Conservation (phyloP, 805 yeast genomes). For the Hanseniaspora clermontiae region DNA sequence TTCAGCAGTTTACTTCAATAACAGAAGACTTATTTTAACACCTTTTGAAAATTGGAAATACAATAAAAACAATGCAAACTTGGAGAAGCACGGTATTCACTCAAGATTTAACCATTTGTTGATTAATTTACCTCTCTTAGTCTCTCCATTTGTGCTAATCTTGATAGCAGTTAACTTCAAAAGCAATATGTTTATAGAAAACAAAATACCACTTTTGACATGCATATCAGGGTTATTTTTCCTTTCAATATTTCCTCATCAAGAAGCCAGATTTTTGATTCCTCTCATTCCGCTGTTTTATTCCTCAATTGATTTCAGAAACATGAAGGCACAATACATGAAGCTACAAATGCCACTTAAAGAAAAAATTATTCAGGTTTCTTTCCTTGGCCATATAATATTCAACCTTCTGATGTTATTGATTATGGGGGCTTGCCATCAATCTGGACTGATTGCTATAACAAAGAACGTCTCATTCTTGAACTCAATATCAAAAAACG, state of each 20-base stretch:
- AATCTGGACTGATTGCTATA: constrained; percentile 76
- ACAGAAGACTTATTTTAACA: constrained; percentile 34
- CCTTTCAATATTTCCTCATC: constrained; percentile 66
- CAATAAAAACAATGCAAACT: constrained; percentile 46
- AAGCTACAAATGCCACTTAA: not conserved
- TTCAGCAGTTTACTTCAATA: constrained; percentile 32
- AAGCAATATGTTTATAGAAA: constrained; percentile 8
- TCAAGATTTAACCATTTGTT: constrained; percentile 61
- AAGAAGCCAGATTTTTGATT: constrained; percentile 75
- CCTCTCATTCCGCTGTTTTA: constrained; percentile 63
- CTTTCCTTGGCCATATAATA: not conserved
- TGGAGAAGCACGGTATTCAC: constrained; percentile 74
- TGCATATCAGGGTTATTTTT: constrained; percentile 44
- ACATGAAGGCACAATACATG: not conserved
- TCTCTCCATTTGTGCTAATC: constrained; percentile 59
- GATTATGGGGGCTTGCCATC: constrained; percentile 73
- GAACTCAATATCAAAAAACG: not conserved
- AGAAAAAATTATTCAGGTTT: not conserved
- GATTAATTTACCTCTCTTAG: constrained; percentile 61
- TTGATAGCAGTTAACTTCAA: constrained; percentile 26
- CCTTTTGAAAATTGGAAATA: constrained; percentile 69
- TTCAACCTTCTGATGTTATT: constrained; percentile 33
- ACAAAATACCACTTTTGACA: constrained; percentile 48
- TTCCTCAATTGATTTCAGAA: not conserved
- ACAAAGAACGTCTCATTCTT: constrained; percentile 24